Evolutionary conservation across 768 basidiomycete species (phyloP), one percentile per base, ranked within the genome.

Genomic region (Boletus fagicola): DNA sequence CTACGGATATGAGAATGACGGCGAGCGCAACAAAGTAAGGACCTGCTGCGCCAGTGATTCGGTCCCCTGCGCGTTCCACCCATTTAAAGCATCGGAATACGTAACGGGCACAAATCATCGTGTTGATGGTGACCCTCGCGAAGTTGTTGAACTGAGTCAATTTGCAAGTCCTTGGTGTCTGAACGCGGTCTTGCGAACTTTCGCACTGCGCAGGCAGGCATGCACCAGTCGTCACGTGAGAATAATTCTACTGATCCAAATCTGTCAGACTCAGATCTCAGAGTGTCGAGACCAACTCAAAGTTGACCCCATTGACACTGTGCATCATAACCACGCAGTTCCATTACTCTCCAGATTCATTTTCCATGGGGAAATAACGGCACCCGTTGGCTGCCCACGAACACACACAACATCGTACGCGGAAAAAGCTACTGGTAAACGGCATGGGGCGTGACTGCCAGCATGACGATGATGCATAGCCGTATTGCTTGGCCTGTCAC

Each of bases 1-100:
- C 94, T 1, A 78, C 65, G 12, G 78, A 73, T 16, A 94, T 85
- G 28, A 98, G 79, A 8, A 85, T 65, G 53, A 88, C 77, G 5
- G 93, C 95, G n/a, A 96, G 76, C 1, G 75, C 80, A 39, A 98
- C 84, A 69, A 98, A 98, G 66, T 88, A 83, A 0, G 94, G 96
- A 0, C 96, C 96, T 31, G 92, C 94, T 51, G 90, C 88, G 52
- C 94, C 93, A 0, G 93, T 97, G 39, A 96, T 65, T 62, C 80
- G 77, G 71, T 97, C 92, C 6, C 83, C 95, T 49, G 76, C 72
- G 52, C 84, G 75, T 75, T 98, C 94, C 13, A 95, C 69, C 15
- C 70, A 72, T 68, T 77, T 84, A 75, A 85, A 87, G 67, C 86
- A 87, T 31, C 77, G 74, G 62, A 86, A 87, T 50, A 72, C 62